These are phyloP conservation scores for Quaeritorhiza haematococci DNA, from an alignment of 371 early-diverging fungal species.

Conservation along the genomic window DNA sequence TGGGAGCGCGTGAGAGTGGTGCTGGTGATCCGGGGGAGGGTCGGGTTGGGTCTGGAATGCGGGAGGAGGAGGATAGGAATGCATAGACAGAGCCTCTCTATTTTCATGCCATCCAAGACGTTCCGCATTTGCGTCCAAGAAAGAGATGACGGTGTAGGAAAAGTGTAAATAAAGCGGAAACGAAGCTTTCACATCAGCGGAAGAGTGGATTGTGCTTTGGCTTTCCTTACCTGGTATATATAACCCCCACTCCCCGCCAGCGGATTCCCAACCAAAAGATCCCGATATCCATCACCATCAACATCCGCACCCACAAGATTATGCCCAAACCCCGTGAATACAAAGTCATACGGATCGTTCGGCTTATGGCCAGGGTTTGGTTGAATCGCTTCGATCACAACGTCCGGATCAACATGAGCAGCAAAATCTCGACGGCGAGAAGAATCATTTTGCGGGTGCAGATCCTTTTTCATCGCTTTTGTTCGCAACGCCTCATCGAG, in stretches of 20 bases:
- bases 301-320: constrained; percentile 57
- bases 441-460: not conserved
- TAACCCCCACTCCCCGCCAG: constrained; percentile 21
- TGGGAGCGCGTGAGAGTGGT: too few species aligned
- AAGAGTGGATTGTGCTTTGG: not conserved
- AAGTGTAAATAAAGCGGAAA: constrained; percentile 1
- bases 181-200: not conserved
- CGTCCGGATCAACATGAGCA: constrained; percentile 10
- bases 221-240: constrained; percentile 26
- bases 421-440: not conserved
- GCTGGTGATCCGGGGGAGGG: too few species aligned
- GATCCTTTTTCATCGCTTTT: too few species aligned
- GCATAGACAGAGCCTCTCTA: constrained; percentile 7
- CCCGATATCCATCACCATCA: constrained; percentile 58
- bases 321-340: constrained; percentile 47
- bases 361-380: not conserved
- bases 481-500: too few species aligned
- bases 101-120: not conserved
- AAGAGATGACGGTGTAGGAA: constrained; percentile 1
- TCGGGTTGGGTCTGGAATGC: too few species aligned
- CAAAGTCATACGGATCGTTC: constrained; percentile 3
- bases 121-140: not conserved
- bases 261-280: constrained; percentile 71
- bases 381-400: constrained; percentile 14
- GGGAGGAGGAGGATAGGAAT: constrained; percentile 7